A percentile compares a stretch with the other conserved stretches of the same genome.
Conservation (phyloP, 371 early-diverging fungal genomes). For the Mortierella sp. region DNA sequence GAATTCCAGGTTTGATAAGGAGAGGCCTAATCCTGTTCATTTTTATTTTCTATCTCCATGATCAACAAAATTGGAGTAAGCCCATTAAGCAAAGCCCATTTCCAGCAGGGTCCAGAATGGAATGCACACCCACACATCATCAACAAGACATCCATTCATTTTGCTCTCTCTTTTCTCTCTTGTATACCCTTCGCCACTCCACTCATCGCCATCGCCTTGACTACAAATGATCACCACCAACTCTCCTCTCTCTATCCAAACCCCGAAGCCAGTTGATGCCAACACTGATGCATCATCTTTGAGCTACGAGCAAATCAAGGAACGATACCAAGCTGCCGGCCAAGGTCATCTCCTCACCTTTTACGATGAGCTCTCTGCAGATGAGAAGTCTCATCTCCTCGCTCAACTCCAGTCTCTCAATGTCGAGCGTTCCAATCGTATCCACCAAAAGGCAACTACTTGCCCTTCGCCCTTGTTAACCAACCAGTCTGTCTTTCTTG, state of each 20-base stretch:
- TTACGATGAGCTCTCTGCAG: slow-evolving; percentile 75
- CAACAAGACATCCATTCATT: no score
- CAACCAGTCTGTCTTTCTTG: slow-evolving; percentile 64
- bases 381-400: slow-evolving; percentile 70
- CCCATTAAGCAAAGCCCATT: no score
- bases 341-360: slow-evolving; percentile 93
- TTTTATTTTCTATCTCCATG: no score
- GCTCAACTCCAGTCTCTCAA: slow-evolving; percentile 81
- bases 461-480: slow-evolving; percentile 61
- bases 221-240: slow-evolving; percentile 34
- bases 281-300: slow-evolving; percentile 7
- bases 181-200: not conserved
- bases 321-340: slow-evolving; percentile 78
- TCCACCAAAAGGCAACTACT: slow-evolving; percentile 79
- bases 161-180: not conserved
- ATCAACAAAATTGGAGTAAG: no score
- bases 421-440: slow-evolving; percentile 82
- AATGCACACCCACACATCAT: no score
- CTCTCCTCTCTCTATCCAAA: slow-evolving; percentile 40
- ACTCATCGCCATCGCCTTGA: not conserved
- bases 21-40: no score
- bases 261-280: slow-evolving; percentile 35
- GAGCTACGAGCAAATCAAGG: slow-evolving; percentile 55
- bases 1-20: no score
- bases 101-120: no score